Conservation (phyloP, 2,329 filamentous ascomycete species). For the Phaeosphaeriaceae sp. region DNA sequence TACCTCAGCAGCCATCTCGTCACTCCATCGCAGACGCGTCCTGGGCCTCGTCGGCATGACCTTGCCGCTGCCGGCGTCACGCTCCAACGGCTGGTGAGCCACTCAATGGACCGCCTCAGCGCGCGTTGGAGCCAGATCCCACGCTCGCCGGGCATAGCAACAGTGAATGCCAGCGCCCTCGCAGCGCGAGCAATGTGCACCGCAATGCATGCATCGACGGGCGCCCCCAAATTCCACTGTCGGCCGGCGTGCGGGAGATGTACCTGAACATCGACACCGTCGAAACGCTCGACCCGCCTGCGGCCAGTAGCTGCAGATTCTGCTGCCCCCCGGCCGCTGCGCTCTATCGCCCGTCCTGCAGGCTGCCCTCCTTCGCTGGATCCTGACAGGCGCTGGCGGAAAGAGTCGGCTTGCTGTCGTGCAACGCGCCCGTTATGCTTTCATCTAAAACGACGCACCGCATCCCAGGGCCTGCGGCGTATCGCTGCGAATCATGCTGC, state of each 20-base stretch:
- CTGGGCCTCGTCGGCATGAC: constrained; percentile 12
- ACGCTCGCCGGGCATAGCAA: background rate
- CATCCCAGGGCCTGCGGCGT: constrained; percentile 22
- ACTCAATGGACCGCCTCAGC: background rate
- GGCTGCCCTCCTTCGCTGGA: constrained; percentile 6
- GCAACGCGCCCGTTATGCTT: constrained; percentile 33
- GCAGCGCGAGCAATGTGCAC: background rate
- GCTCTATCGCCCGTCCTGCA: constrained; percentile 19
- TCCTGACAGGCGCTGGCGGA: constrained; percentile 27
- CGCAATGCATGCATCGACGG: background rate
- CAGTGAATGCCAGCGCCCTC: constrained; percentile 2
- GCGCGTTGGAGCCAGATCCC: no score
- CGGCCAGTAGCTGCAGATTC: constrained; percentile 29
- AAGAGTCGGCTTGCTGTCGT: constrained; percentile 36
- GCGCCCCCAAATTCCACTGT: background rate
- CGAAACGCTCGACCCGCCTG: constrained; percentile 28
- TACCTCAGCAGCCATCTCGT: constrained; percentile 19
- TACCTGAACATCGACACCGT: constrained; percentile 34
- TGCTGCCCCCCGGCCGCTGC: constrained; percentile 11
- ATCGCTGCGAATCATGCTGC: constrained; percentile 33
- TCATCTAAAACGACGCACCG: constrained; percentile 35
- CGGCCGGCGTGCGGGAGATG: constrained; percentile 33
- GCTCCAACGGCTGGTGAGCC: background rate
- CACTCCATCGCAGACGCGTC: constrained; percentile 1
- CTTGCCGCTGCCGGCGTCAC: constrained; percentile 10